A percentile compares a stretch with the other conserved stretches of the same genome.
These are phyloP conservation scores for Viola odorata DNA, from an alignment of 345 rosid genomes.

Conservation along the genomic window DNA sequence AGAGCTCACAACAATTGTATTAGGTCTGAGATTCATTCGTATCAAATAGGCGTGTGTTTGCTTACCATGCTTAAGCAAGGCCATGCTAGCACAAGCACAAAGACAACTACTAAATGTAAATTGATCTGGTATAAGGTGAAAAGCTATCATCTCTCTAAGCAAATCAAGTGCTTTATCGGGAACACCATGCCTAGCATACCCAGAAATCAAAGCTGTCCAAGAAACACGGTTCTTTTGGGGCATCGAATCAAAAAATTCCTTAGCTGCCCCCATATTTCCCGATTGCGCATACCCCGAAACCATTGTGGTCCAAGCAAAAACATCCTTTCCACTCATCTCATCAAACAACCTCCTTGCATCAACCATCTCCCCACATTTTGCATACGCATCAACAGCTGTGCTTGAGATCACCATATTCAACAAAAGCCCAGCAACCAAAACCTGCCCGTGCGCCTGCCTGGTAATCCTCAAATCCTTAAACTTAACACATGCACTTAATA, in stretches of 20 bases:
- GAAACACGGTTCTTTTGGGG: conserved; percentile 57
- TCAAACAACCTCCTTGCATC: conserved; percentile 55
- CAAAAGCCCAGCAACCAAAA: conserved; percentile 51
- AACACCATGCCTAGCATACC: conserved; percentile 59
- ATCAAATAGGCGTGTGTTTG: conserved; percentile 58
- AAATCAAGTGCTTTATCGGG: conserved; percentile 43
- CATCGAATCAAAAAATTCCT: conserved; percentile 50
- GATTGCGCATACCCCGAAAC: conserved; percentile 62
- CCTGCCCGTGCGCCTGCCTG: conserved; percentile 75
- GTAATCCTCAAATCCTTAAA: conserved; percentile 34
- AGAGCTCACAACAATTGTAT: conserved; percentile 60
- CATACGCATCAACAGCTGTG: conserved; percentile 54
- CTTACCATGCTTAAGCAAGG: conserved; percentile 63
- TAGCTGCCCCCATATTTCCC: conserved; percentile 61
- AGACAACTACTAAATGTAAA: conserved; percentile 75
- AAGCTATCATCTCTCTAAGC: conserved; percentile 47
- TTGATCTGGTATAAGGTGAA: conserved; percentile 50
- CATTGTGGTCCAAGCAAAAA: conserved; percentile 65
- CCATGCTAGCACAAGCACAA: conserved; percentile 67
- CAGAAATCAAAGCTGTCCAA: conserved; percentile 77
- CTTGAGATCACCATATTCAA: conserved; percentile 56
- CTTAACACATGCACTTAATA: conserved; percentile 59
- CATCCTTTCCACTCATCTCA: conserved; percentile 54
- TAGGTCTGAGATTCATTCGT: conserved; percentile 44
- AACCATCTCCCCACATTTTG: conserved; percentile 54